Evolutionary conservation across 1,284 basidiomycete genomes (phyloP).

Genomic region (Coniferiporia sulphurascens): DNA sequence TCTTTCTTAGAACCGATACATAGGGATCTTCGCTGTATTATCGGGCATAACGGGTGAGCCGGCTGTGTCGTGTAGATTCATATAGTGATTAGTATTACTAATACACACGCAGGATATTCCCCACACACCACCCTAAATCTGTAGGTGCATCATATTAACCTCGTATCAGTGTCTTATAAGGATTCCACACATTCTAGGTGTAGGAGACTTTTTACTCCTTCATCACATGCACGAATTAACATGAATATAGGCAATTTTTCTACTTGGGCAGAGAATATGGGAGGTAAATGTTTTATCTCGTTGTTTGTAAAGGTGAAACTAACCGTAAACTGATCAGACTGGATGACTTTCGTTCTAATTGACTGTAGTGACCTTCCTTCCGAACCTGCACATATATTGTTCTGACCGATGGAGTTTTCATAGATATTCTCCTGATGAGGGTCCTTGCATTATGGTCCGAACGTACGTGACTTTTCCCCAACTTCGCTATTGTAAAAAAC

Average conservation of each 20-base stretch:
- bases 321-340: not conserved
- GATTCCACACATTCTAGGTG: not conserved
- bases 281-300: not conserved
- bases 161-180: not conserved
- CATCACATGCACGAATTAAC: not conserved
- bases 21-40: not conserved
- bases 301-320: not conserved
- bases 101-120: not conserved
- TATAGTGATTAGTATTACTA: not conserved
- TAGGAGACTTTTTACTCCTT: not conserved
- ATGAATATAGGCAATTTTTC: not conserved
- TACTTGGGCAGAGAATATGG: not conserved
- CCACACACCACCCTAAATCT: not conserved
- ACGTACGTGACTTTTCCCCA: not conserved
- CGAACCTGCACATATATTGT: not conserved
- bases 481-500: not conserved
- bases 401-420: not conserved
- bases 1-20: not conserved
- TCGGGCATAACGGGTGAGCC: not conserved
- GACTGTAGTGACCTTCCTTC: not conserved
- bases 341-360: conserved; percentile 6
- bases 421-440: conserved; percentile 8
- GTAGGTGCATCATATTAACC: not conserved
- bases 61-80: no score
- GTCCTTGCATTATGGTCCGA: conserved; percentile 1